Evolutionary conservation across 495 filamentous ascomycete species (phyloP), one percentile per base, ranked within the genome.

Genomic region (Talaromyces ruber): DNA sequence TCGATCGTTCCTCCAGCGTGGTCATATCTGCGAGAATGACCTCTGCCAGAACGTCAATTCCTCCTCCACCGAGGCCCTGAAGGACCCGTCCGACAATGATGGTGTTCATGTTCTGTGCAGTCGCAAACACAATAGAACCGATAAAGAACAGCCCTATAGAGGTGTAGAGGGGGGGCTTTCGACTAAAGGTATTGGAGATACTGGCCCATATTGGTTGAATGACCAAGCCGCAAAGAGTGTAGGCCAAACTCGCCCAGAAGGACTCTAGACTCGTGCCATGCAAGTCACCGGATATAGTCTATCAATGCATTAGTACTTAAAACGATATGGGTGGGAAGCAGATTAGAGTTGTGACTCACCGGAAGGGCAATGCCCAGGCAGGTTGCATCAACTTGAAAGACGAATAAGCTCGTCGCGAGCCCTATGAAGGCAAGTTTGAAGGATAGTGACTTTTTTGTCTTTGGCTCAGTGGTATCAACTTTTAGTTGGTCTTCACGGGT

Each of bases 21-120:
- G 79, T 81, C 6, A 88, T 72, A 63, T 91, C 87, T 0, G 86
- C 83, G 61, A 93, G 77, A 2, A 90, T 66, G 52, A 90, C 82
- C 65, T 88, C 83, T 1, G 83, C 84, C 34, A 91, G 69, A 7
- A 78, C 78, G 47, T 86, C 79, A 11, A 89, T 78, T 1, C 88
- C 88, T 22, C 89, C 88, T 21, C 86, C 87, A 24, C 88, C 89
- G n/a, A 88, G 73, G 21, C 89, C 89, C 59, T 92, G 89, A 14
- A 91, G 72, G 3, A 81, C 75, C 22, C 89, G 81, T 6, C 88
- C 87, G 47, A 85, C 74, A 22, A 91, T 77, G 37, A 92, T 75
- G 24, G 82, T 68, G 6, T 76, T 76, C 54, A 91, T 84, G 64
- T 81, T 80, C 58, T 81, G 76, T 0, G 87, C 82, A 6, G 87